Base-by-base conservation (phyloP, 768 basidiomycete species). In the Glaciozyma martinii region DNA sequence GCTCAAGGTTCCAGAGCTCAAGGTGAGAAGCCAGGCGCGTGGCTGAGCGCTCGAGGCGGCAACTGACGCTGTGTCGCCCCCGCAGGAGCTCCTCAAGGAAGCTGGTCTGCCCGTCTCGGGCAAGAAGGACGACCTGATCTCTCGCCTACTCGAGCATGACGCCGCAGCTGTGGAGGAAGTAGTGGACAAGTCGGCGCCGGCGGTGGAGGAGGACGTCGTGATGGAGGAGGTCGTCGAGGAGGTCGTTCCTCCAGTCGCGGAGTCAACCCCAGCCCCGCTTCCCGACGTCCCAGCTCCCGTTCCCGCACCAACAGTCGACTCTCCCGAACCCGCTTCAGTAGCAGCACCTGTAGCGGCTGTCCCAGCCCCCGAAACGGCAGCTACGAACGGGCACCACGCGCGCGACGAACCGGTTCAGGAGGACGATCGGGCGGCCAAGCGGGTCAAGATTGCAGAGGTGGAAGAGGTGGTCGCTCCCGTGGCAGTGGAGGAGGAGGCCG, bases 71-170 rank as follows among this genome's bases (percentile, higher is more conserved):
- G 49, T 7, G n/a, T n/a, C 25, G 7, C 13, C 49, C n/a, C 25
- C 13, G 49, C 61, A 71, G 69, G 66, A 71, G 5, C 13, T 65
- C 3, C 55, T 71, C 21, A 59, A 52, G 25, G 55, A 52, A 3
- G 54, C 57, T 21, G 32, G 30, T 9, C 33, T 67, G 2, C 57
- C 69, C 18, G 27, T 57, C 15, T 47, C 66, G 1, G 69, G 69
- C 33, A 62, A 62, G 49, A 71, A 71, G 59, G 60, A 62, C 6
- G 62, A 65, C 57, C 57, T 71, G 30, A 59, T 71, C 32, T 47
- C 29, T 7, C 57, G 69, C 3, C 55, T 71, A 2, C 19, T 47
- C 15, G 50, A 70, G 21, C 27, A 40, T 13, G 50, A 65, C 53
- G 30, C 15, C 23, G 43, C 29, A 16, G 43, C 53, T 1, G 52